phyloP scores from a whole-genome alignment of 163 green algal species.

The Chlamydomonas reinhardtii region DNA sequence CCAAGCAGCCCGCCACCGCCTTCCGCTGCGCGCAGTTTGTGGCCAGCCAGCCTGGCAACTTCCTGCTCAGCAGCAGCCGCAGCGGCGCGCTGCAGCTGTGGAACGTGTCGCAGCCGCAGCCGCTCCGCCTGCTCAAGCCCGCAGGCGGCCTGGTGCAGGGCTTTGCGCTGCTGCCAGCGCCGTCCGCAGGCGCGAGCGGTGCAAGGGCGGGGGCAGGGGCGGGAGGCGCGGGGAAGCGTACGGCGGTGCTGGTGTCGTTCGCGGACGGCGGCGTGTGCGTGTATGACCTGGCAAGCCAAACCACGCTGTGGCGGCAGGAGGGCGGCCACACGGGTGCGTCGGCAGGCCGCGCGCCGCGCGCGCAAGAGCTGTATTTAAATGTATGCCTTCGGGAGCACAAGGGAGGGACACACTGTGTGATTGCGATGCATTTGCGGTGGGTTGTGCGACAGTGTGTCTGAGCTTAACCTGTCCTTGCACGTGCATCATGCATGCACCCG shows the following conservation, averaged over 20 bases:
- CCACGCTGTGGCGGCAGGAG: slow-evolving; percentile 59
- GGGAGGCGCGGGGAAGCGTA: neutral
- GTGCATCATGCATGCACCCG: too few species aligned
- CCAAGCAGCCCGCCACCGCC: slow-evolving; percentile 57
- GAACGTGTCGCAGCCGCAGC: slow-evolving; percentile 63
- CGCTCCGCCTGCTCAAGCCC: slow-evolving; percentile 49
- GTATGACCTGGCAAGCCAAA: slow-evolving; percentile 46
- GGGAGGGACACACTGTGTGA: too few species aligned
- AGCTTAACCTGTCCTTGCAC: too few species aligned
- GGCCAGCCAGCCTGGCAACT: slow-evolving; percentile 59
- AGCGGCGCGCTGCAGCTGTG: slow-evolving; percentile 64
- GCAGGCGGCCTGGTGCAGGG: slow-evolving; percentile 41
- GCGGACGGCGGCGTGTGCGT: slow-evolving; percentile 50
- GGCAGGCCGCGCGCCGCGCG: too few species aligned
- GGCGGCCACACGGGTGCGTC: slow-evolving; percentile 59
- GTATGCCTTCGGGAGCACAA: too few species aligned
- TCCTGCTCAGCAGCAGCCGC: slow-evolving; percentile 37
- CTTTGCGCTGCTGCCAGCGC: neutral
- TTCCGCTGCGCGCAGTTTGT: slow-evolving; percentile 53
- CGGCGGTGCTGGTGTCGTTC: slow-evolving; percentile 51
- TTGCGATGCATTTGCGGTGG: too few species aligned
- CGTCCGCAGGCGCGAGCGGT: slow-evolving; percentile 16
- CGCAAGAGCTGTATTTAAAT: too few species aligned
- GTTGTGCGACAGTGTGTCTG: too few species aligned
- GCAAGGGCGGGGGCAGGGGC: neutral